Percentiles rank a stretch among this genome's conserved stretches.
These are phyloP conservation scores for Angophora floribunda DNA, from an alignment of 345 rosid genomes.

Conservation along the genomic window DNA sequence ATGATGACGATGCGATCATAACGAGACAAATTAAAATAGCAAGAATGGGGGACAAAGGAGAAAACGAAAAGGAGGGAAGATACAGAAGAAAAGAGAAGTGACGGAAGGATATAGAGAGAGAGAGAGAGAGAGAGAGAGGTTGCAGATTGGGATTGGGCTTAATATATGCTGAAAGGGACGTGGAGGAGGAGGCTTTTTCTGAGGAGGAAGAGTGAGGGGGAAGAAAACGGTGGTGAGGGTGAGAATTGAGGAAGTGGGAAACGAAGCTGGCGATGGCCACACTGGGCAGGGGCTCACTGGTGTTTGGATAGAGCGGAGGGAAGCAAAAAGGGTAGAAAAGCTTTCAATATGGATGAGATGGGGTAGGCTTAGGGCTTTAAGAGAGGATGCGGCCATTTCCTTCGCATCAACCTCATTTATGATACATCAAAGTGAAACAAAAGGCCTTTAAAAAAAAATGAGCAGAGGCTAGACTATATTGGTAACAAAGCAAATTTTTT, in stretches of 20 bases:
- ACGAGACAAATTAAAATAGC: background rate
- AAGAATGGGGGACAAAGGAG: background rate
- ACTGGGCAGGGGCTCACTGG: background rate
- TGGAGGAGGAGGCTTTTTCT: background rate
- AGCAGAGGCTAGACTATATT: too few relatives aligned
- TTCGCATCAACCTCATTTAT: too few relatives aligned
- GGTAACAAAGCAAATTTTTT: too few relatives aligned
- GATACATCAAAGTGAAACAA: too few relatives aligned
- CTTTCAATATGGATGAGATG: background rate
- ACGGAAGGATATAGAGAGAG: background rate
- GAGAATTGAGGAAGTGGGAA: background rate
- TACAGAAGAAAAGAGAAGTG: background rate
- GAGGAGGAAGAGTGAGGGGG: background rate
- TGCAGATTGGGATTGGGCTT: background rate
- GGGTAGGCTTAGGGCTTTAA: background rate
- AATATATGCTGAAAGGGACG: background rate
- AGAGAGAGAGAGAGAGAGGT: background rate
- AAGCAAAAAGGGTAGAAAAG: background rate
- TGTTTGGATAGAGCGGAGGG: background rate
- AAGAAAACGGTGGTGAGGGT: background rate
- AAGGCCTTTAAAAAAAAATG: too few relatives aligned
- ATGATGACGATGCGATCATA: background rate
- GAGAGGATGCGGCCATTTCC: too few relatives aligned
- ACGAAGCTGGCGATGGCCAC: background rate
- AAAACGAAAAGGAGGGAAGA: background rate